Conservation (phyloP, 148 eudicot genomes). For the Amaranthus cruentus region DNA sequence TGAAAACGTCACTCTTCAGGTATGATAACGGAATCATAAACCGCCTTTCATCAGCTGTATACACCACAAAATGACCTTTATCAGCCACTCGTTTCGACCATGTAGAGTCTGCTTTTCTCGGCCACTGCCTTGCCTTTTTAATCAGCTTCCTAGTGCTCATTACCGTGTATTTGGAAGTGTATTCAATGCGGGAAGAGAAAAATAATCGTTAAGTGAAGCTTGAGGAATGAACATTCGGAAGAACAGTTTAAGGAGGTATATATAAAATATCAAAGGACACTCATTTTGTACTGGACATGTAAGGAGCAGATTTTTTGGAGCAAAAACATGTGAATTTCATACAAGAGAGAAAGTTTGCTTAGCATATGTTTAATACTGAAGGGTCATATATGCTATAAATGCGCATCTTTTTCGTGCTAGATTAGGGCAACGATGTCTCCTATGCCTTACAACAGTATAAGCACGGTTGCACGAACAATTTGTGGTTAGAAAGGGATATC, state of each 20-base stretch:
- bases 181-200: too few relatives aligned
- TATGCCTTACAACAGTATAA: constrained; percentile 5
- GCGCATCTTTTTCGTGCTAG: constrained; percentile 11
- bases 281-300: constrained; percentile 19
- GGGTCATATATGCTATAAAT: neutral
- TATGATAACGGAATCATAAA: neutral
- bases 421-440: constrained; percentile 13
- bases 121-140: constrained; percentile 38
- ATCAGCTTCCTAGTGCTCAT: constrained; percentile 29
- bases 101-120: constrained; percentile 19
- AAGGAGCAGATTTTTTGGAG: constrained; percentile 21
- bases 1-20: constrained; percentile 22
- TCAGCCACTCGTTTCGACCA: neutral
- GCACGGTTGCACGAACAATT: constrained; percentile 16
- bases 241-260: neutral
- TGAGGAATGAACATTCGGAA: neutral
- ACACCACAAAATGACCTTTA: constrained; percentile 16
- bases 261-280: constrained; percentile 20
- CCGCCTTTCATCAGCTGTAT: constrained; percentile 9
- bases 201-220: too few relatives aligned
- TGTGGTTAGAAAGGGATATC: constrained; percentile 14
- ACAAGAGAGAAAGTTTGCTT: constrained; percentile 5
- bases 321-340: constrained; percentile 5
- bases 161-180: neutral
- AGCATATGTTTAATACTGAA: constrained; percentile 12